Evolutionary conservation across 495 filamentous ascomycete species (phyloP), one percentile per base, ranked within the genome.

Genomic region (Lasiosphaeria hispida): DNA sequence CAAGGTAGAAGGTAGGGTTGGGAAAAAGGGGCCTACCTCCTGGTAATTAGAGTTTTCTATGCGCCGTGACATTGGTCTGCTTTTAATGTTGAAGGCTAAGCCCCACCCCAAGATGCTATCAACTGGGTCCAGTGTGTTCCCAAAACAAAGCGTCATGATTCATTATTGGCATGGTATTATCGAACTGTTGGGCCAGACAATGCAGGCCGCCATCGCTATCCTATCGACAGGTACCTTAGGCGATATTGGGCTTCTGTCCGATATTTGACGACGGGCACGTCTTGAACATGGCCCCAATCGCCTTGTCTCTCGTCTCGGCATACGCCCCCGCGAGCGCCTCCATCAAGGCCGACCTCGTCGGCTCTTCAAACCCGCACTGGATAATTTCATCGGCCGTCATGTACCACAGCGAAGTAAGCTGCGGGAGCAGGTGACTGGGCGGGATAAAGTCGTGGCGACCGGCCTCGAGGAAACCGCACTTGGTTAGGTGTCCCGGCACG

Each of bases 331-430:
- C 13, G 10, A 57, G 34, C 30, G 30, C 41, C 11, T 40, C 19
- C 34, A 57, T 14, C 45, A 57, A 17, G 34, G 34, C 18, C 2
- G 50, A 53, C 38, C 30, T 40, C 6, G 50, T 53, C 8, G 50
- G 50, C 34, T 57, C 45, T 10, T 49, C 54, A 33, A 57, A 40
- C 18, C 54, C 54, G 15, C 40, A 38, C 35, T 45, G 43, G 23
- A 57, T 45, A 3, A 57, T 45, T 19, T 57, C 55, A 3, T 57
- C 55, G 3, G 45, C 45, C 7, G 55, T 57, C 45, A 57, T 36
- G 37, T 42, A 57, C 55, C 55, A 57, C 45, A 57, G 37, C 37
- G 38, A 10, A 13, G 55, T 57, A 4, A 40, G 18, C 19, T 37
- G 36, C 9, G 55, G 55, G 19, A 57, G 45, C 14, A 50, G 45